A percentile compares a stretch with the other conserved stretches of the same genome.
Evolutionary conservation across 345 rosid genomes (phyloP).

Genomic region (Citrus reticulata): DNA sequence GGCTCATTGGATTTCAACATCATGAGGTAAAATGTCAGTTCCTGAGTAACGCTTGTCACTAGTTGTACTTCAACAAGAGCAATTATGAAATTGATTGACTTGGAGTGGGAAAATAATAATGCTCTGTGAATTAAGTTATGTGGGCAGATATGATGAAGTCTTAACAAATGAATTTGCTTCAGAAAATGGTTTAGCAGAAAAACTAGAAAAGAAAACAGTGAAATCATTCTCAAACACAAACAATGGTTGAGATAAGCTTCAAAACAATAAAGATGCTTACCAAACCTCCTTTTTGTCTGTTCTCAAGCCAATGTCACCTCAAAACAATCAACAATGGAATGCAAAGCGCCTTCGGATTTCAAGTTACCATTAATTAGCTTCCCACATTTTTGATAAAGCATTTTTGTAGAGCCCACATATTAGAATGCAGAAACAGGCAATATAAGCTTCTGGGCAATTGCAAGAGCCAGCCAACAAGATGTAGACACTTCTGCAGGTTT

Average conservation of each 20-base stretch:
- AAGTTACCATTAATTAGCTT: neutral
- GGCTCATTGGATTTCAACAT: neutral
- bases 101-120: neutral
- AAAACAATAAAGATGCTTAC: neutral
- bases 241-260: neutral
- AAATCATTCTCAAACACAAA: neutral
- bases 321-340: neutral
- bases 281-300: neutral
- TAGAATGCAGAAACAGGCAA: neutral
- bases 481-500: neutral
- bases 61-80: neutral
- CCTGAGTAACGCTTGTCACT: neutral
- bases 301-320: neutral
- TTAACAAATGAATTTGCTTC: neutral
- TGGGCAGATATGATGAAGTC: neutral
- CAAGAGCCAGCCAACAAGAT: neutral
- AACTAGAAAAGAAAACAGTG: neutral
- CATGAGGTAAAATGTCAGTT: neutral
- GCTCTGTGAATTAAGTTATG: neutral
- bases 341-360: neutral
- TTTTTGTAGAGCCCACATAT: neutral
- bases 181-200: neutral
- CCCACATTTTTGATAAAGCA: neutral
- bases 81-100: neutral
- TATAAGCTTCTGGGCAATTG: neutral